phyloP scores from a whole-genome alignment of 768 basidiomycete genomes.

The Epithele typhae region DNA sequence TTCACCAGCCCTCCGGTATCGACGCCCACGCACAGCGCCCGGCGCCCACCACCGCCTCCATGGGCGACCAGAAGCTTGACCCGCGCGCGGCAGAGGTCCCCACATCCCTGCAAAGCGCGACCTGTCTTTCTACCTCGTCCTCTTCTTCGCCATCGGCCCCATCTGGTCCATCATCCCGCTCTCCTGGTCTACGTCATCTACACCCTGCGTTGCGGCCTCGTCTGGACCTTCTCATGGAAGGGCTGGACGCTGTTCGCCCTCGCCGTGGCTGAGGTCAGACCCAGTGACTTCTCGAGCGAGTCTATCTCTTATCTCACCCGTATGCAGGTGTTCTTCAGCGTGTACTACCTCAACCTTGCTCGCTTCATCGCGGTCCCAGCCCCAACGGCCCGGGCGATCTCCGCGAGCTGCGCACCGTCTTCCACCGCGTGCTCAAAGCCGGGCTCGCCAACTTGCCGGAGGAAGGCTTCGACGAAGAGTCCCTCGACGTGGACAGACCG shows the following conservation, averaged over 20 bases:
- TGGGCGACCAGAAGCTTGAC: slow-evolving; percentile 9
- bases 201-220: slow-evolving; percentile 38
- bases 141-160: slow-evolving; percentile 54
- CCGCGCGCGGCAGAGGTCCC: slow-evolving; percentile 25
- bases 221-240: slow-evolving; percentile 39
- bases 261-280: slow-evolving; percentile 56
- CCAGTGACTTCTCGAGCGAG: slow-evolving; percentile 4
- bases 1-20: neutral
- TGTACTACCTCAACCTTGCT: slow-evolving; percentile 55
- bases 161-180: slow-evolving; percentile 60
- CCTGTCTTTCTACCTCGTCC: slow-evolving; percentile 53
- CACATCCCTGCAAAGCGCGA: slow-evolving; percentile 34
- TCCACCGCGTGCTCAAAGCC: slow-evolving; percentile 57
- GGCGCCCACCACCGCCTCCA: neutral
- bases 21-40: slow-evolving; percentile 1
- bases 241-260: slow-evolving; percentile 39
- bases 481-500: slow-evolving; percentile 43
- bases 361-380: slow-evolving; percentile 42
- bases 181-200: slow-evolving; percentile 60
- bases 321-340: slow-evolving; percentile 60
- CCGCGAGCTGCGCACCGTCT: slow-evolving; percentile 53
- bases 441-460: slow-evolving; percentile 56
- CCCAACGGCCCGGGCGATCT: slow-evolving; percentile 43
- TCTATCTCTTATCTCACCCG: neutral
- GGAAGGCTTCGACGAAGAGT: slow-evolving; percentile 53